Evolutionary conservation across 1,139 yeast genomes (phyloP).

Genomic region (Chernovozyma sophiae-reginae): DNA sequence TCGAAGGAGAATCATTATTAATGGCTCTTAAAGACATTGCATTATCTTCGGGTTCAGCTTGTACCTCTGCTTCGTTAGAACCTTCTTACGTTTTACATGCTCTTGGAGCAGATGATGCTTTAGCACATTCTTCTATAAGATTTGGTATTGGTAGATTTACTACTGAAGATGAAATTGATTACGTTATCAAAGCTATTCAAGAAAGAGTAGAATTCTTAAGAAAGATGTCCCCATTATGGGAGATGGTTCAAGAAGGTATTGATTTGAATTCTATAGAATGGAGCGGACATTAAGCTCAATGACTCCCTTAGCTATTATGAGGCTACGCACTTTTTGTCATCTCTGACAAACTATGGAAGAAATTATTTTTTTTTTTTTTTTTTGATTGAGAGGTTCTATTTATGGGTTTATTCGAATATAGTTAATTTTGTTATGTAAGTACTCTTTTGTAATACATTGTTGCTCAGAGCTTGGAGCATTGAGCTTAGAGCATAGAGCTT

Average conservation of each 20-base stretch:
- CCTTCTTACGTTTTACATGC: slow-evolving; percentile 97
- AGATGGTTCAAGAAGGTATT: slow-evolving; percentile 98
- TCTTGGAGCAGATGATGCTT: slow-evolving; percentile 95
- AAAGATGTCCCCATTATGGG: slow-evolving; percentile 96
- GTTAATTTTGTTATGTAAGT: too few species aligned
- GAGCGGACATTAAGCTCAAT: slow-evolving; percentile 89
- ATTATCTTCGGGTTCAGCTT: slow-evolving; percentile 95
- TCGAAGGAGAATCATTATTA: slow-evolving; percentile 94
- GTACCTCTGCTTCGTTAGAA: slow-evolving; percentile 97
- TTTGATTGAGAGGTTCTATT: too few species aligned
- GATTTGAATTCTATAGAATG: slow-evolving; percentile 92
- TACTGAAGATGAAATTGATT: slow-evolving; percentile 92
- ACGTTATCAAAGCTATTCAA: slow-evolving; percentile 80
- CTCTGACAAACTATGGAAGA: too few species aligned
- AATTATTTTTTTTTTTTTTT: too few species aligned
- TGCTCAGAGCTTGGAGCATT: too few species aligned
- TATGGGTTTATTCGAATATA: too few species aligned
- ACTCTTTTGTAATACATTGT: too few species aligned
- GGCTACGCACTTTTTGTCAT: too few species aligned
- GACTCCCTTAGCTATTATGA: too few species aligned
- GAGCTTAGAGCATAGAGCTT: too few species aligned
- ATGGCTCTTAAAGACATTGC: slow-evolving; percentile 99
- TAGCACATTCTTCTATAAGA: slow-evolving; percentile 95
- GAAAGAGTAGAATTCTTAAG: slow-evolving; percentile 90
- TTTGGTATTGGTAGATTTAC: slow-evolving; percentile 98